These are phyloP conservation scores for Alternaria sp. DNA, from an alignment of 2,329 filamentous ascomycete species.

Conservation along the genomic window DNA sequence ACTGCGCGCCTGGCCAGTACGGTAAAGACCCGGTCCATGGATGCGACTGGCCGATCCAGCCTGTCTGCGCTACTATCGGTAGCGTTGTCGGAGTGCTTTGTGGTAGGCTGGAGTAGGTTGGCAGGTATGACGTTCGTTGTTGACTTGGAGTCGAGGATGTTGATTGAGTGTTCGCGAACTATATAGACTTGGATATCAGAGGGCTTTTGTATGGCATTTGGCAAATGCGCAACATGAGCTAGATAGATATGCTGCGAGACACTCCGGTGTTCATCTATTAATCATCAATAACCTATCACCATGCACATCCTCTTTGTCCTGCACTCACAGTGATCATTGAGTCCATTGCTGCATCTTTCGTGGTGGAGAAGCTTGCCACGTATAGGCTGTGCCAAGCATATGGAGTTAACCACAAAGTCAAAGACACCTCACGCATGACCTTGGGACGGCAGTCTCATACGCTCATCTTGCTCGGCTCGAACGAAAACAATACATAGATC, in stretches of 20 bases:
- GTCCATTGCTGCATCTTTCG: background rate
- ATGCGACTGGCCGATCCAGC: slow-evolving; percentile 5
- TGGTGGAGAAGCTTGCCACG: background rate
- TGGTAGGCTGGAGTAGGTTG: background rate
- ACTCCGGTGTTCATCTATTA: background rate
- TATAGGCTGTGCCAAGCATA: background rate
- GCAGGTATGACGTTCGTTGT: background rate
- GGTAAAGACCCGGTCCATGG: slow-evolving; percentile 4
- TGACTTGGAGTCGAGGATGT: background rate
- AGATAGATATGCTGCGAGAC: background rate
- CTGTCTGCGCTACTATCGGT: background rate
- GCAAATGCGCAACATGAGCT: background rate
- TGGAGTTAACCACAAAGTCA: background rate
- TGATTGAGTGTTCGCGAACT: no score
- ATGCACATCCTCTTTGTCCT: background rate
- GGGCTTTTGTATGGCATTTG: background rate
- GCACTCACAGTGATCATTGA: background rate
- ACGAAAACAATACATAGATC: background rate
- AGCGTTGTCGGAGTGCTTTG: background rate
- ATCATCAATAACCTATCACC: background rate
- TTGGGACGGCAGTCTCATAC: background rate
- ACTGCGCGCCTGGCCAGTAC: background rate
- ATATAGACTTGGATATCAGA: background rate
- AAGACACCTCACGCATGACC: no score
- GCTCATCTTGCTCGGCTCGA: background rate